Conservation (phyloP, 371 early-diverging fungal species). For the Polyrhizophydium stewartii region DNA sequence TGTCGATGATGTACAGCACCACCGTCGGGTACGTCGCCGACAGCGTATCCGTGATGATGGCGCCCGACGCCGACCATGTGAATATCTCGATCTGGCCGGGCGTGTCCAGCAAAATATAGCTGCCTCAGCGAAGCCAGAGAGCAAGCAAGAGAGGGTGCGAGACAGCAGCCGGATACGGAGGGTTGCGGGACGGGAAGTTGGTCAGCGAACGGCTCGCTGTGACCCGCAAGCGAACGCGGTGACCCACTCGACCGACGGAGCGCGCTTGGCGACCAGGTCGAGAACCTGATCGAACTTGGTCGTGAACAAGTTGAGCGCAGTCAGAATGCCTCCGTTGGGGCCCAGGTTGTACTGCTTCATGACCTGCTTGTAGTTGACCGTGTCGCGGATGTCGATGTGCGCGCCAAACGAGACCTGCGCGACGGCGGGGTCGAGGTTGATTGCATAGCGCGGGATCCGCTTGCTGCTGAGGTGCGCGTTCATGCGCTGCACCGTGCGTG, state of each 20-base stretch:
- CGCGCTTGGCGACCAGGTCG: constrained; percentile 77
- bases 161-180: no score
- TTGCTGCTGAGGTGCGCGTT: constrained; percentile 79
- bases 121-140: constrained; percentile 13
- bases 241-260: constrained; percentile 62
- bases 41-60: constrained; percentile 94
- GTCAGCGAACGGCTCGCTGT: constrained; percentile 1
- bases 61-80: constrained; percentile 99
- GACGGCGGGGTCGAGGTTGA: constrained; percentile 99
- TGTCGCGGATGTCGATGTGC: constrained; percentile 98
- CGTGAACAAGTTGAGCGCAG: constrained; percentile 95
- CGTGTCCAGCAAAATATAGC: constrained; percentile 94
- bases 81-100: constrained; percentile 99
- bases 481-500: constrained; percentile 57
- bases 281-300: constrained; percentile 96
- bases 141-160: neutral
- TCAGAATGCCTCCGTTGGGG: constrained; percentile 98
- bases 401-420: constrained; percentile 86
- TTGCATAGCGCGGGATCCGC: constrained; percentile 77
- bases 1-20: constrained; percentile 96
- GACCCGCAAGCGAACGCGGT: neutral
- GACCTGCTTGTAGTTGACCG: constrained; percentile 97
- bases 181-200: neutral
- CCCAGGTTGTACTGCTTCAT: constrained; percentile 99
- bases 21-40: constrained; percentile 91